phyloP scores from a whole-genome alignment of 257 asterid species.

The Lycium barbarum region DNA sequence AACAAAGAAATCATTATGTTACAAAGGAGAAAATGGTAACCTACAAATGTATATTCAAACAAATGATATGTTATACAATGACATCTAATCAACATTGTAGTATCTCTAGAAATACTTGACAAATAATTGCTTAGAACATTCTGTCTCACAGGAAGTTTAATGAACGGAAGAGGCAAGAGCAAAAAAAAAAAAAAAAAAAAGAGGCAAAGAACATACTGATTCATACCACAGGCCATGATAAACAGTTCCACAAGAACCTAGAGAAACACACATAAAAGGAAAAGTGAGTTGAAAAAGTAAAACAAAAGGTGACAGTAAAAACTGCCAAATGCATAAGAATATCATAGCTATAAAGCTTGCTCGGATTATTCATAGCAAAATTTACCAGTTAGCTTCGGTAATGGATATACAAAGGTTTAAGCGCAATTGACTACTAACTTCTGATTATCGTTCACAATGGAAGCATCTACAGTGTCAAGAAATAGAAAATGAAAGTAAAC shows the following conservation, averaged over 20 bases:
- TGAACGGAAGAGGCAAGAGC: background rate
- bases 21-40: slow-evolving; percentile 24
- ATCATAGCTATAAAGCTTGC: background rate
- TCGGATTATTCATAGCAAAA: background rate
- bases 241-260: slow-evolving; percentile 97
- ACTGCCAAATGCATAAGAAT: background rate
- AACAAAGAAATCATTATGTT: slow-evolving; percentile 35
- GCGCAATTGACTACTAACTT: background rate
- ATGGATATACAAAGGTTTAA: background rate
- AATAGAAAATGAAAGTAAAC: background rate
- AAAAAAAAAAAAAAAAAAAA: slow-evolving; percentile 36
- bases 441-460: background rate
- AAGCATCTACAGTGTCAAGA: background rate
- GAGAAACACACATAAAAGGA: slow-evolving; percentile 26
- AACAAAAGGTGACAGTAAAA: background rate
- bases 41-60: background rate
- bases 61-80: background rate
- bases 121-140: background rate
- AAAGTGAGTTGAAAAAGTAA: slow-evolving; percentile 35
- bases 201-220: slow-evolving; percentile 80
- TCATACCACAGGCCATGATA: slow-evolving; percentile 94
- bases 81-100: background rate
- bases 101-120: background rate
- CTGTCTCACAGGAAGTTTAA: background rate
- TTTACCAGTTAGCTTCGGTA: background rate